A percentile compares a stretch with the other conserved stretches of the same genome.
Conservation (phyloP, 192 early-diverging fungal genomes). For the Coemansia sp. region DNA sequence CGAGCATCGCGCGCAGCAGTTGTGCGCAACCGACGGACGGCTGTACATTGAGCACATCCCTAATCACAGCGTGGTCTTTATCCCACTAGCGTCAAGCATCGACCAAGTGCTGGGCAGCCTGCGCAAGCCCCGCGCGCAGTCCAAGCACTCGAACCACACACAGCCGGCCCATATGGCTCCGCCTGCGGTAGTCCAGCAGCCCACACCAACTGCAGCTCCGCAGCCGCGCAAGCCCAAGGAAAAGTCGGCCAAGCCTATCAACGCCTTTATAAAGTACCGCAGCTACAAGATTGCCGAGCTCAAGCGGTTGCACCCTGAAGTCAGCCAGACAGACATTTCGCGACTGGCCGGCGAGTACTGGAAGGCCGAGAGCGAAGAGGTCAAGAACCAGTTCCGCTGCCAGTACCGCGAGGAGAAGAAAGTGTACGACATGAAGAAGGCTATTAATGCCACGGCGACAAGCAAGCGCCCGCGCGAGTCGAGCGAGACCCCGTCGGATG, state of each 20-base stretch:
- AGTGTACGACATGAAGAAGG: constrained; percentile 51
- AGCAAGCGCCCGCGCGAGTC: constrained; percentile 33
- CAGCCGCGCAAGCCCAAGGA: constrained; percentile 46
- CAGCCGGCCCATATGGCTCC: no score
- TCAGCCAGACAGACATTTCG: constrained; percentile 54
- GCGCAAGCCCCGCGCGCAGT: constrained; percentile 11
- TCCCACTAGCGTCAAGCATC: constrained; percentile 31
- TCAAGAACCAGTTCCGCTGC: constrained; percentile 49
- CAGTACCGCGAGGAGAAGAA: constrained; percentile 50
- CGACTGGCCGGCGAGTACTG: constrained; percentile 53
- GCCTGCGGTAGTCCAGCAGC: neutral
- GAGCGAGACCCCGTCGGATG: constrained; percentile 26
- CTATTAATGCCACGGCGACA: constrained; percentile 9
- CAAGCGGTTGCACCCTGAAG: constrained; percentile 44
- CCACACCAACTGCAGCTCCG: constrained; percentile 3
- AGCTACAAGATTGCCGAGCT: constrained; percentile 54
- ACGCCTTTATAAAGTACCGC: constrained; percentile 55
- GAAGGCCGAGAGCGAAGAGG: constrained; percentile 46
- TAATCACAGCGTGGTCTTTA: constrained; percentile 43
- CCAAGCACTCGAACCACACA: constrained; percentile 3
- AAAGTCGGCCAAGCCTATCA: constrained; percentile 54
- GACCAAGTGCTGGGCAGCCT: constrained; percentile 33
- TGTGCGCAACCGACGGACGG: constrained; percentile 41
- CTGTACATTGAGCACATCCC: constrained; percentile 49
- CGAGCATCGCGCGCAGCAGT: constrained; percentile 43